These are phyloP conservation scores for Phytophthora pini DNA, from an alignment of 352 stramenopile genomes.

Conservation along the genomic window DNA sequence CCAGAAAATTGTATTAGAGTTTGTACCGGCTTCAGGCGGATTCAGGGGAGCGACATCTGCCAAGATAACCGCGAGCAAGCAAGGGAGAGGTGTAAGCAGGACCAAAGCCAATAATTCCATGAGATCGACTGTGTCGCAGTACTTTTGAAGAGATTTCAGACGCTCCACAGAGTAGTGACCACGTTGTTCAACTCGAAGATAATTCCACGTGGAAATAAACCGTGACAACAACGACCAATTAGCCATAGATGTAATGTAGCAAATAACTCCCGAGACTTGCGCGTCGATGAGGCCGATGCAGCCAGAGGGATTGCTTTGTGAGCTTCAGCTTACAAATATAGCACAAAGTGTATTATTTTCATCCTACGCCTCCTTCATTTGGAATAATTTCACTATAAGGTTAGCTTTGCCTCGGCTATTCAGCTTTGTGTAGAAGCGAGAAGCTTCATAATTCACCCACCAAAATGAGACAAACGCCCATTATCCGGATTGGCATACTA, in stretches of 20 bases:
- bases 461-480: slow-evolving; percentile 12
- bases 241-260: too few species aligned
- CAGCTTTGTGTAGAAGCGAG: too few species aligned
- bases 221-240: too few species aligned
- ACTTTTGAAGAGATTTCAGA: background rate
- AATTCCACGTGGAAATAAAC: too few species aligned
- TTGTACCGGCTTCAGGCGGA: background rate
- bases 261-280: too few species aligned
- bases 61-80: background rate
- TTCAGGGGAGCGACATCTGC: background rate
- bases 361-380: too few species aligned
- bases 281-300: too few species aligned
- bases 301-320: too few species aligned
- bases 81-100: background rate
- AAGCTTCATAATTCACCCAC: background rate
- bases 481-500: slow-evolving; percentile 12
- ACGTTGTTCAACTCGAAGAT: background rate
- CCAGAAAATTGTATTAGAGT: background rate
- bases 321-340: too few species aligned
- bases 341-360: too few species aligned
- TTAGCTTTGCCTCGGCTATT: too few species aligned
- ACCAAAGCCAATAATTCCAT: background rate
- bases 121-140: background rate
- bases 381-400: too few species aligned
- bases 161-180: slow-evolving; percentile 1